Evolutionary conservation across 164 flowering plant genomes (phyloP).

Genomic region (Kalanchoe fedtschenkoi): DNA sequence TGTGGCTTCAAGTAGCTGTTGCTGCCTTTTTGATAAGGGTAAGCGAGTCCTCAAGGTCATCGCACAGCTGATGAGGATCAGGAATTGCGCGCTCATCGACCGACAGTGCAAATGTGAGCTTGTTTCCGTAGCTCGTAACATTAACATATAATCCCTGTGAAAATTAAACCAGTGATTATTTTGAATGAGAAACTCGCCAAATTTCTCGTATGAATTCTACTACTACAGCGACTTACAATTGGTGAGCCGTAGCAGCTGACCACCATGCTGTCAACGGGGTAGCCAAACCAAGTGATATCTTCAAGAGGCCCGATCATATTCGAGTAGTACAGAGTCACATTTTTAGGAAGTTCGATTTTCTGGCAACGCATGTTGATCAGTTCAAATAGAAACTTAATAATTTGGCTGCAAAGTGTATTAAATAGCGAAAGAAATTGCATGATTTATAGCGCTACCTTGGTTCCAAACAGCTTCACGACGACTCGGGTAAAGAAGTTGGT

Average conservation of each 20-base stretch:
- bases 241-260: background rate
- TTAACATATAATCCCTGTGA: conserved; percentile 24
- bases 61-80: conserved; percentile 24
- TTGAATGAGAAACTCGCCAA: background rate
- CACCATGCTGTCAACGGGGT: background rate
- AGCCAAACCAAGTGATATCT: background rate
- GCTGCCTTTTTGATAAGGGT: conserved; percentile 17
- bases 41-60: conserved; percentile 26
- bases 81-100: conserved; percentile 23
- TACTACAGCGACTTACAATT: background rate
- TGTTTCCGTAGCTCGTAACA: conserved; percentile 23
- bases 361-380: too few relatives aligned
- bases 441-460: conserved; percentile 26
- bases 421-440: background rate
- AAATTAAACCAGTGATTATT: background rate
- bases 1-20: too few relatives aligned
- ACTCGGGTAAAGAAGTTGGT: conserved; percentile 21
- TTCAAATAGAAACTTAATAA: background rate
- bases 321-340: conserved; percentile 1
- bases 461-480: conserved; percentile 33
- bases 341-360: background rate
- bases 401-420: background rate
- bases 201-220: too few relatives aligned
- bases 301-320: background rate
- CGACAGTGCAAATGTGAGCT: conserved; percentile 25